Evolutionary conservation across 441 rosid genomes (phyloP).

Genomic region (Francoa sonchifolia): DNA sequence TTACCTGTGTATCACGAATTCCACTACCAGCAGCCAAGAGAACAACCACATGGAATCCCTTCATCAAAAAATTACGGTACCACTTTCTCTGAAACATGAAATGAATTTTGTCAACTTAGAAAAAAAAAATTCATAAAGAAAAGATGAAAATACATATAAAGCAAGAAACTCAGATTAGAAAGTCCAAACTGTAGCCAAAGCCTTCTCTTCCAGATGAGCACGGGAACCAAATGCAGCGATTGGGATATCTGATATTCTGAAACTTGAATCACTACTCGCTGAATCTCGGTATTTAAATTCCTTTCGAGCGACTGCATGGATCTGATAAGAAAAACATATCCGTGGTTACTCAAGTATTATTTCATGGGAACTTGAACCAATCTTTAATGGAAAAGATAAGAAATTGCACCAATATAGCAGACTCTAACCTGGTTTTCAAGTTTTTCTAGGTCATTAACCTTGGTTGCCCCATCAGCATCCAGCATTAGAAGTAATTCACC

Average conservation of each 20-base stretch:
- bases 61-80: slow-evolving; percentile 89
- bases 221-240: slow-evolving; percentile 84
- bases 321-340: slow-evolving; percentile 47
- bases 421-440: slow-evolving; percentile 77
- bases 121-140: slow-evolving; percentile 11
- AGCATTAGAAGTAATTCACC: slow-evolving; percentile 90
- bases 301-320: slow-evolving; percentile 54
- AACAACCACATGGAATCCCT: slow-evolving; percentile 90
- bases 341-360: too few species aligned
- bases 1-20: slow-evolving; percentile 86
- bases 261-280: slow-evolving; percentile 22
- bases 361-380: too few species aligned
- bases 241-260: slow-evolving; percentile 51
- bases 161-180: neutral
- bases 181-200: slow-evolving; percentile 72
- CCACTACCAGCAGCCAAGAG: slow-evolving; percentile 77
- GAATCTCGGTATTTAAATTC: slow-evolving; percentile 36
- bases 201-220: slow-evolving; percentile 91
- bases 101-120: slow-evolving; percentile 14
- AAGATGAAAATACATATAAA: too few species aligned
- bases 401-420: slow-evolving; percentile 11
- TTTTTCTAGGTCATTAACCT: slow-evolving; percentile 78
- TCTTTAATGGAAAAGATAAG: too few species aligned
- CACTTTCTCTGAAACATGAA: slow-evolving; percentile 68
- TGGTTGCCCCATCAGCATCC: slow-evolving; percentile 98